Evolutionary conservation across 768 basidiomycete genomes (phyloP).

Genomic region (Cytidiella melzeri): DNA sequence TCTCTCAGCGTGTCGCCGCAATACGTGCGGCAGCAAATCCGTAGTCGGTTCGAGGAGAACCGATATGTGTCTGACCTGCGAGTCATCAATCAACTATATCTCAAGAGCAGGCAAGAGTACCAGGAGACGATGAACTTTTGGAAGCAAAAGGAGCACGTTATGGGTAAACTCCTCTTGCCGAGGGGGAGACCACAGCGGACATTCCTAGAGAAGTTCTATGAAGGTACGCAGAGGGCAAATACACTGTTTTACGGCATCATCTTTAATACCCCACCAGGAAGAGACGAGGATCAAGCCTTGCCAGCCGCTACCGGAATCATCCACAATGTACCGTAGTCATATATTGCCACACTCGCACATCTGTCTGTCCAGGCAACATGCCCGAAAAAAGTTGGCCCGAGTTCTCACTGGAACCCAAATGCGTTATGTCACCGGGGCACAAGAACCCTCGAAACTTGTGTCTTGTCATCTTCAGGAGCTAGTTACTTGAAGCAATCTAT

Average conservation of each 20-base stretch:
- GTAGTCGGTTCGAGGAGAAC: constrained; percentile 84
- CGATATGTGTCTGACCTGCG: constrained; percentile 74
- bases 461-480: no score
- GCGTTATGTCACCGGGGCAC: no score
- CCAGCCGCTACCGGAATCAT: constrained; percentile 61
- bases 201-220: constrained; percentile 81
- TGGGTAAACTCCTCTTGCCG: constrained; percentile 59
- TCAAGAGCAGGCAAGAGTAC: constrained; percentile 81
- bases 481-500: constrained; percentile 20
- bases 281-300: constrained; percentile 65
- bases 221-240: constrained; percentile 45
- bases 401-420: no score
- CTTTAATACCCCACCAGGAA: no score
- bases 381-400: no score
- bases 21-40: constrained; percentile 73
- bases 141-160: constrained; percentile 81
- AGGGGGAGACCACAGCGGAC: constrained; percentile 43
- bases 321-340: constrained; percentile 14
- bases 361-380: no score
- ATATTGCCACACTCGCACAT: no score
- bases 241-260: no score
- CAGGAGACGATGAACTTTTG: constrained; percentile 95
- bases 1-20: constrained; percentile 74
- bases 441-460: no score
- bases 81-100: constrained; percentile 78